Base-by-base conservation (phyloP, 305 asterid species). In the Ilex paraguariensis region DNA sequence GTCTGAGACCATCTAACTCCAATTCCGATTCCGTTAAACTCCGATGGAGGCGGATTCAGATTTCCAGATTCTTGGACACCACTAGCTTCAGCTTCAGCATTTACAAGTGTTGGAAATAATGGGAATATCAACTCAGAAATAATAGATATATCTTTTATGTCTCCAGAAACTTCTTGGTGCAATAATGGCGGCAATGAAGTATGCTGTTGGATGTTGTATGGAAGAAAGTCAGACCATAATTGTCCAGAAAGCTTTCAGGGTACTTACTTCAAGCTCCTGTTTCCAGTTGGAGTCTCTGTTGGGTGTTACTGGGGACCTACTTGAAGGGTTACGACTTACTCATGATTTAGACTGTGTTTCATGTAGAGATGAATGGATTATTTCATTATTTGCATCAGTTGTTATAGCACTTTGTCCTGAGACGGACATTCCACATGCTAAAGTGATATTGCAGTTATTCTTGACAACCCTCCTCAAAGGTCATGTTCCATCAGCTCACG, bases 401-500 rank as follows among this genome's bases (percentile, higher is more conserved):
- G 65, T 93, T 65, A 81, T 87, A 68, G 86, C 92, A 50, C 78
- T 90, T 57, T 87, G 66, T 63, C 96, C 97, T 72, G 84, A 84
- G 78, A 75, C 95, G 61, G 76, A 53, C 55, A 70, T 93, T 59
- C 91, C 86, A 36, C 74, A 83, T 61, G 74, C 85, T 49, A 77
- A 82, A 72, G 54, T 73, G 76, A 72, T 84, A 70, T n/a, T 86
- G 64, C 86, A 67, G 74, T 72, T 93, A 61, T 80, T 93, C 76
- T 56, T 79, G 46, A 62, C 66, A 60, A 70, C 79, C 67, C 81
- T 87, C 66, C 75, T 81, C 61, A 76, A 72, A 69, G 95, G 96
- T 73, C 95, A 93, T 70, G 66, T 90, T 64, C 83, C 84, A 65
- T 90, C 99, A 60, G 94, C 95, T 82, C 95, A 90, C 73, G 97